phyloP scores from a whole-genome alignment of 2,329 filamentous ascomycete species.

The Arthrinium phaeospermum region DNA sequence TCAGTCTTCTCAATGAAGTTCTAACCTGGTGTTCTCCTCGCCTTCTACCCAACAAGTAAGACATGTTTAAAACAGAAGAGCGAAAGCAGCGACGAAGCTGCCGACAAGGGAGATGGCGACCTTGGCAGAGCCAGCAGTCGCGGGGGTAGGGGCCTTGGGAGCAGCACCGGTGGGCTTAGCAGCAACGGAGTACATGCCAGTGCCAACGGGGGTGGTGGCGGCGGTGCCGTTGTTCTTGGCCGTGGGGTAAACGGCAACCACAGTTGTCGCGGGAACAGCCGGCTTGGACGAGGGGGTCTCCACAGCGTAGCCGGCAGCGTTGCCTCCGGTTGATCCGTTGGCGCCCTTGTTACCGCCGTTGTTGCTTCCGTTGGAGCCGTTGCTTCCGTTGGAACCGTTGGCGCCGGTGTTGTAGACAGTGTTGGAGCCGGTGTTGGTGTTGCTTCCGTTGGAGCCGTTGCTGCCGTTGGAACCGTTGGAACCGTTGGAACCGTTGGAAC shows the following conservation, averaged over 20 bases:
- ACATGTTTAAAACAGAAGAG: slow-evolving; percentile 18
- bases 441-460: neutral
- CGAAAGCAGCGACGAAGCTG: slow-evolving; percentile 23
- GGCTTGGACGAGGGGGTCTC: slow-evolving; percentile 48
- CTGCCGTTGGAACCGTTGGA: slow-evolving; percentile 23
- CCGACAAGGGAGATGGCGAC: slow-evolving; percentile 24
- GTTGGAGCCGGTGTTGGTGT: neutral
- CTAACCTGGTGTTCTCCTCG: no score
- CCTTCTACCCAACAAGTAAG: no score
- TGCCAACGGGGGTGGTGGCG: slow-evolving; percentile 71
- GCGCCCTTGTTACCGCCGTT: neutral
- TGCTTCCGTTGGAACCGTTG: neutral
- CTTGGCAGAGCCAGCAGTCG: slow-evolving; percentile 31
- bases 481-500: no score
- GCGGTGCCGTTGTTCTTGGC: slow-evolving; percentile 70
- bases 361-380: neutral
- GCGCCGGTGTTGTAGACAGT: neutral
- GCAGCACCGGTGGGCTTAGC: slow-evolving; percentile 43
- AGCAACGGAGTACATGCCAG: slow-evolving; percentile 57
- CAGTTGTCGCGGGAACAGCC: slow-evolving; percentile 55
- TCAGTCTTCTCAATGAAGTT: no score
- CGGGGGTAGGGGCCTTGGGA: slow-evolving; percentile 19
- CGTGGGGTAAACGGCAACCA: slow-evolving; percentile 71
- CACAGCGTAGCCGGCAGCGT: slow-evolving; percentile 59
- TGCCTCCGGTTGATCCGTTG: neutral